A percentile compares a stretch with the other conserved stretches of the same genome.
Evolutionary conservation across 2,329 filamentous ascomycete species (phyloP).

Genomic region (Drechslerella coelobrocha): DNA sequence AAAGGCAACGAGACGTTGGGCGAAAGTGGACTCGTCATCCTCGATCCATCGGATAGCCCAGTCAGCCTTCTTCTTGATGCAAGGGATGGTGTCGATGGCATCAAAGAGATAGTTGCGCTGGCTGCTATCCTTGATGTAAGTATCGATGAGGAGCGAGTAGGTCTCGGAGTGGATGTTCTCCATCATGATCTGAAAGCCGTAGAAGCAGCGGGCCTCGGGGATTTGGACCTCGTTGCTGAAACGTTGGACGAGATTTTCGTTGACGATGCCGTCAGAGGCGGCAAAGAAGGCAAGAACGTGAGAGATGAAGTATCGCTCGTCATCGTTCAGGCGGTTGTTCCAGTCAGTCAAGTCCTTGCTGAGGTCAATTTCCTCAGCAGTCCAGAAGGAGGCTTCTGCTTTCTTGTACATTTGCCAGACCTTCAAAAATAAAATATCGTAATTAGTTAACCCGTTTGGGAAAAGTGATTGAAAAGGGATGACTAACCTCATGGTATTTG

Average conservation of each 20-base stretch:
- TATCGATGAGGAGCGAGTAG: constrained; percentile 98
- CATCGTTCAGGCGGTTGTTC: constrained; percentile 96
- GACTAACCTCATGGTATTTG: constrained; percentile 96
- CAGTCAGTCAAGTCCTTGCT: constrained; percentile 99
- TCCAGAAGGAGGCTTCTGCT: constrained; percentile 99
- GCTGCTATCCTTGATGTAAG: constrained; percentile 96
- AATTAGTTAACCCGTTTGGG: constrained; percentile 42
- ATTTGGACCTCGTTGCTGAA: constrained; percentile 98
- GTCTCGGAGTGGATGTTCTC: constrained; percentile 99
- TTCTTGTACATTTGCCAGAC: constrained; percentile 99
- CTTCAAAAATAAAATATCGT: constrained; percentile 61
- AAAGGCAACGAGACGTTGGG: constrained; percentile 92
- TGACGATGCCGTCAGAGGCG: constrained; percentile 97
- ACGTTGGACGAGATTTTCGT: constrained; percentile 97
- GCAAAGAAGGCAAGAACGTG: constrained; percentile 99
- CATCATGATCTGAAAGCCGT: constrained; percentile 99
- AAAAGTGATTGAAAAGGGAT: constrained; percentile 26
- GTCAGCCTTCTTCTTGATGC: constrained; percentile 97
- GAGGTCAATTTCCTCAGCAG: constrained; percentile 97
- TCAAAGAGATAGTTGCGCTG: constrained; percentile 96
- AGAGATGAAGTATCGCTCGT: constrained; percentile 97
- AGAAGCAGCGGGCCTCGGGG: constrained; percentile 98
- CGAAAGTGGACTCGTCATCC: constrained; percentile 92
- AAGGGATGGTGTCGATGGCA: constrained; percentile 97
- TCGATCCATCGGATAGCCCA: constrained; percentile 96